phyloP scores from a whole-genome alignment of 164 flowering plant genomes.

The Akebia trifoliata region DNA sequence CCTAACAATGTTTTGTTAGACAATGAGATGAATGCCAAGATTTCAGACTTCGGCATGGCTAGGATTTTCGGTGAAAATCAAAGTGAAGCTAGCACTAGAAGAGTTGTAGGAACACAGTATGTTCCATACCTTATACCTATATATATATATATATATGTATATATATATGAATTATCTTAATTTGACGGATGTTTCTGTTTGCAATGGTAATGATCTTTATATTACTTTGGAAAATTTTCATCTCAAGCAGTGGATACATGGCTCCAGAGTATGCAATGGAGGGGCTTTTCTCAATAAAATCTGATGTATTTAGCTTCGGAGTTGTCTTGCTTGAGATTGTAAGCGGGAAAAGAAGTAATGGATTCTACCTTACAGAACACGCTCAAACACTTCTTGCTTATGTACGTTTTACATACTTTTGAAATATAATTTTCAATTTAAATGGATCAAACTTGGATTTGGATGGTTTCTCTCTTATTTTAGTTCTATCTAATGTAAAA shows the following conservation, averaged over 20 bases:
- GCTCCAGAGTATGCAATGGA: slow-evolving; percentile 28
- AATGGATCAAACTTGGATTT: no score
- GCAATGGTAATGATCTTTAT: no score
- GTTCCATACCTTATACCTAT: background rate
- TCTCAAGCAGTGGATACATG: slow-evolving; percentile 25
- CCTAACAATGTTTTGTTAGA: slow-evolving; percentile 28
- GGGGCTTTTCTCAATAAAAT: slow-evolving; percentile 25
- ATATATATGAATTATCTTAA: no score
- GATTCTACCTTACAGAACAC: slow-evolving; percentile 1
- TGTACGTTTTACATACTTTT: slow-evolving; percentile 13
- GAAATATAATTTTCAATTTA: no score
- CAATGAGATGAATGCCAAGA: slow-evolving; percentile 22
- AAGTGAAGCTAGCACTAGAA: slow-evolving; percentile 17
- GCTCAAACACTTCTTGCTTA: slow-evolving; percentile 14
- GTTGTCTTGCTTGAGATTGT: slow-evolving; percentile 24
- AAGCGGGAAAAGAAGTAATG: slow-evolving; percentile 20
- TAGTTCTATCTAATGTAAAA: no score
- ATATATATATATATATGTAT: no score
- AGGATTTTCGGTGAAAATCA: slow-evolving; percentile 21
- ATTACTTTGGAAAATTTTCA: background rate
- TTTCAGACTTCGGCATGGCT: slow-evolving; percentile 39
- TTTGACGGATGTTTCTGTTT: no score
- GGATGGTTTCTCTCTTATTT: no score
- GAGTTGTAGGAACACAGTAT: slow-evolving; percentile 25
- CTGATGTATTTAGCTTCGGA: slow-evolving; percentile 27